Evolutionary conservation across 495 filamentous ascomycete genomes (phyloP).

Genomic region (Aspergillus baeticus): DNA sequence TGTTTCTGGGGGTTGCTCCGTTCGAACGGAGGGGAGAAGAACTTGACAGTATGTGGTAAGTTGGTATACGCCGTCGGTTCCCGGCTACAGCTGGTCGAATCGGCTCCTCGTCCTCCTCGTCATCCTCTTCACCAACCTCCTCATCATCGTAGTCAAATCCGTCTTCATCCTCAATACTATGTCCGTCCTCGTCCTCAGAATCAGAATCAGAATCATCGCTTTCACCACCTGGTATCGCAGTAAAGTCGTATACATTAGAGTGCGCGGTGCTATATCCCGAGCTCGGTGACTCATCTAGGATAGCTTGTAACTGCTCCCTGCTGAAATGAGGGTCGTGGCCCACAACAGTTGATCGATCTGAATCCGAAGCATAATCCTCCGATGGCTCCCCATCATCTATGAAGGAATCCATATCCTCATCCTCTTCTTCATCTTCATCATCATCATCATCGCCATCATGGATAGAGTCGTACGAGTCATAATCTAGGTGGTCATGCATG

Average conservation of each 20-base stretch:
- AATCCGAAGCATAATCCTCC: slow-evolving; percentile 25
- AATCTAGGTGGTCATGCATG: neutral
- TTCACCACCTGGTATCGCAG: neutral
- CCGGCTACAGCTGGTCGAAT: slow-evolving; percentile 21
- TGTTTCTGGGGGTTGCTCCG: neutral
- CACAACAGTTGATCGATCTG: slow-evolving; percentile 32
- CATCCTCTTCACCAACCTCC: slow-evolving; percentile 19
- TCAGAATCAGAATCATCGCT: slow-evolving; percentile 1
- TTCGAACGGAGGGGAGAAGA: slow-evolving; percentile 15
- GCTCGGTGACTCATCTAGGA: slow-evolving; percentile 10
- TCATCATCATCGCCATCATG: slow-evolving; percentile 1
- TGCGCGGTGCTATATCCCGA: slow-evolving; percentile 7
- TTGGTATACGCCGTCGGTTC: slow-evolving; percentile 18
- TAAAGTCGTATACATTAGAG: slow-evolving; percentile 3
- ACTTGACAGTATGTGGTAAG: slow-evolving; percentile 11
- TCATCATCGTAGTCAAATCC: slow-evolving; percentile 8
- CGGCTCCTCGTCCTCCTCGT: slow-evolving; percentile 28
- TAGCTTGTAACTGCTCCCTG: slow-evolving; percentile 9
- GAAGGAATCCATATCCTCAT: slow-evolving; percentile 41
- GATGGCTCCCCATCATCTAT: slow-evolving; percentile 35
- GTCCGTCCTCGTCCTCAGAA: slow-evolving; percentile 1
- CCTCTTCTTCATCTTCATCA: slow-evolving; percentile 32
- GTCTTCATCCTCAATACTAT: slow-evolving; percentile 13
- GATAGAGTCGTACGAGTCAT: neutral
- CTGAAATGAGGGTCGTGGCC: slow-evolving; percentile 19